These are phyloP conservation scores for Rhizopogon rudus DNA, from an alignment of 768 basidiomycete species.

Conservation along the genomic window DNA sequence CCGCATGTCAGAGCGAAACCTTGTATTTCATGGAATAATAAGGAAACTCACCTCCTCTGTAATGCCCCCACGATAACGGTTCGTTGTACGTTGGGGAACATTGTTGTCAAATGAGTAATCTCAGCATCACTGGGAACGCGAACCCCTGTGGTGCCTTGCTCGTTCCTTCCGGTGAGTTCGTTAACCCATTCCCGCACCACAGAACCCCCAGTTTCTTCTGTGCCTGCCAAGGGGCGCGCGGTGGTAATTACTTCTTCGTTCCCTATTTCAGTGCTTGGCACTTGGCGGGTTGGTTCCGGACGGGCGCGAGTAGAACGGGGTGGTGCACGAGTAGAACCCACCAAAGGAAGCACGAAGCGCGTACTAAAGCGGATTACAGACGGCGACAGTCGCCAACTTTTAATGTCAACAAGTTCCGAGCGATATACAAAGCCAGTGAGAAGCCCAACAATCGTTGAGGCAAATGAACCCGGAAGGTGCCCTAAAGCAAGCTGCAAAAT, in stretches of 20 bases:
- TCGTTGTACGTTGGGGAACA: slow-evolving; percentile 81
- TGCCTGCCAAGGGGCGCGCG: slow-evolving; percentile 35
- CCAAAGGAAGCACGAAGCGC: slow-evolving; percentile 57
- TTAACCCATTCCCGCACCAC: slow-evolving; percentile 79
- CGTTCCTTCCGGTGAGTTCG: slow-evolving; percentile 65
- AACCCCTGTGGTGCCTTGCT: slow-evolving; percentile 49
- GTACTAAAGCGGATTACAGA: slow-evolving; percentile 48
- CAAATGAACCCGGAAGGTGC: slow-evolving; percentile 60
- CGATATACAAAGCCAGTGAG: slow-evolving; percentile 76
- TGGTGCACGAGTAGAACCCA: slow-evolving; percentile 60
- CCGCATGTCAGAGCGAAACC: slow-evolving; percentile 1
- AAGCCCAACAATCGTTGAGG: slow-evolving; percentile 60
- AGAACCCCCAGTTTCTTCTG: slow-evolving; percentile 32
- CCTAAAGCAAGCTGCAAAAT: slow-evolving; percentile 58
- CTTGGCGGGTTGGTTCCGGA: slow-evolving; percentile 44
- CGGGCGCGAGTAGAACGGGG: slow-evolving; percentile 70
- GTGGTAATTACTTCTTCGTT: slow-evolving; percentile 66
- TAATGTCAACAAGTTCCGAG: slow-evolving; percentile 74
- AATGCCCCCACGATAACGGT: slow-evolving; percentile 72
- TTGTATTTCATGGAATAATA: slow-evolving; percentile 1
- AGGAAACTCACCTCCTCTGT: slow-evolving; percentile 65
- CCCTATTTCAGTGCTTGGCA: slow-evolving; percentile 15
- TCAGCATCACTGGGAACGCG: slow-evolving; percentile 73
- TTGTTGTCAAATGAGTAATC: slow-evolving; percentile 63
- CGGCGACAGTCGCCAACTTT: slow-evolving; percentile 72